Base-by-base conservation (phyloP, 345 rosid genomes). In the Orychophragmus violaceus region DNA sequence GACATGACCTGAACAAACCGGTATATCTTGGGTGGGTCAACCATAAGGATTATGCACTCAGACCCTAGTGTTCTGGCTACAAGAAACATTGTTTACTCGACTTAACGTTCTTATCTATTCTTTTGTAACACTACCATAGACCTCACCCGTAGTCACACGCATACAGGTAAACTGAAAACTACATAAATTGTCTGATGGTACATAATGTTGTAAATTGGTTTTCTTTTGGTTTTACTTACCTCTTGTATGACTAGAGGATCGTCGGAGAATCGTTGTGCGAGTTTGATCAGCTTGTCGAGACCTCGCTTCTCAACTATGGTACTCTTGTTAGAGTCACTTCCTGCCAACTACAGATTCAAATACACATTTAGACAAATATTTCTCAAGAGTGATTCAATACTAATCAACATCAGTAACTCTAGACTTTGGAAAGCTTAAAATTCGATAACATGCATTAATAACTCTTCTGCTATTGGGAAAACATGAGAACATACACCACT, bases 301-400 rank as follows among this genome's bases (percentile, higher is more conserved):
- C 99, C 96, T 16, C 79, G 74, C 69, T 90, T 88, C 76, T 90
- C 91, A 32, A 94, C 82, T 62, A 94, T 82, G 42, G 81, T 76
- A 55, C 79, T 84, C 83, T 90, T 94, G 76, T 90, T 90, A 37
- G 90, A 77, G 62, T 93, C 98, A 62, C 96, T 88, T 77, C 98
- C 97, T 73, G 94, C 98, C 87, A 93, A 76, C 97, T 93, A 64
- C 14, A 55, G 5, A 54, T 73, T 58, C 32, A 82, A 64, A 48
- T 18, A 70, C 67, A 69, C 30, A 33, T 22, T 52, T 22, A 76
- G 76, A 56, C 35, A 45, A 57, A 21, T 19, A 72, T 39, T 21
- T 50, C 32, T 50, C n/a, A 21, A 5, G 5, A 6, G 24, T 55
- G 37, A 14, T 36, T 18, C 6, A 42, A 50, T 32, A 35, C 22